Conservation (phyloP, 1,139 yeast species). For the Hyphopichia khmerensis region DNA sequence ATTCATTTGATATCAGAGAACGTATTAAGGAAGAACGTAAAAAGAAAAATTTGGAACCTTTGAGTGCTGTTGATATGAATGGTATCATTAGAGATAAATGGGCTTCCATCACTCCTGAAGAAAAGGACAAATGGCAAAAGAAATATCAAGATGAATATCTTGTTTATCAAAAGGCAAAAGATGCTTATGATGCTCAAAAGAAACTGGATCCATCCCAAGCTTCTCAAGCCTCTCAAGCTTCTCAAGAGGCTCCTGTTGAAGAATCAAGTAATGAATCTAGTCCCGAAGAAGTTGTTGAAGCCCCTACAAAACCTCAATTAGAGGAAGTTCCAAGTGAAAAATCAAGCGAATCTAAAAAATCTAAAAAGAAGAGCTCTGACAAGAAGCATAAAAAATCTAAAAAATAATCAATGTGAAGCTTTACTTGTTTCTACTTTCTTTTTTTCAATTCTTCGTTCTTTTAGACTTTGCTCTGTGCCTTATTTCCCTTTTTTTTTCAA, state of each 20-base stretch:
- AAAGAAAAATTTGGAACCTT: slow-evolving; percentile 56
- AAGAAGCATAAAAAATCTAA: not conserved
- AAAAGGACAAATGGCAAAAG: slow-evolving; percentile 74
- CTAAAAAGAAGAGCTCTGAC: not conserved
- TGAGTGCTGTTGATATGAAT: slow-evolving; percentile 74
- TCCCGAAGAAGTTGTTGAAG: slow-evolving; percentile 3
- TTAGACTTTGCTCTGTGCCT: no score
- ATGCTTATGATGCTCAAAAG: slow-evolving; percentile 57
- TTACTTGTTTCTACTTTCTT: not conserved
- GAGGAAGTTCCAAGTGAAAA: not conserved
- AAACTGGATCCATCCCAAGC: slow-evolving; percentile 16
- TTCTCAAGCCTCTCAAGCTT: not conserved
- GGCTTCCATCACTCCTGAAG: slow-evolving; percentile 65
- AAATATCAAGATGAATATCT: slow-evolving; percentile 66
- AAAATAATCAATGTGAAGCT: no score
- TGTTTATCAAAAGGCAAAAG: slow-evolving; percentile 62
- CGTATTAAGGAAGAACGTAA: slow-evolving; percentile 64
- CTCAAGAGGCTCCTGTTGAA: slow-evolving; percentile 1
- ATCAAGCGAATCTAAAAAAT: not conserved
- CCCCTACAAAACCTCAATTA: slow-evolving; percentile 1
- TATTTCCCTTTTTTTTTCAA: no score
- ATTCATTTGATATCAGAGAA: slow-evolving; percentile 64
- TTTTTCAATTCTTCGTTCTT: not conserved
- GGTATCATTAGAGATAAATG: slow-evolving; percentile 76
- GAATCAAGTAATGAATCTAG: not conserved